These are phyloP conservation scores for Cinnamomum chago DNA, from an alignment of 164 flowering plant species.

Conservation along the genomic window DNA sequence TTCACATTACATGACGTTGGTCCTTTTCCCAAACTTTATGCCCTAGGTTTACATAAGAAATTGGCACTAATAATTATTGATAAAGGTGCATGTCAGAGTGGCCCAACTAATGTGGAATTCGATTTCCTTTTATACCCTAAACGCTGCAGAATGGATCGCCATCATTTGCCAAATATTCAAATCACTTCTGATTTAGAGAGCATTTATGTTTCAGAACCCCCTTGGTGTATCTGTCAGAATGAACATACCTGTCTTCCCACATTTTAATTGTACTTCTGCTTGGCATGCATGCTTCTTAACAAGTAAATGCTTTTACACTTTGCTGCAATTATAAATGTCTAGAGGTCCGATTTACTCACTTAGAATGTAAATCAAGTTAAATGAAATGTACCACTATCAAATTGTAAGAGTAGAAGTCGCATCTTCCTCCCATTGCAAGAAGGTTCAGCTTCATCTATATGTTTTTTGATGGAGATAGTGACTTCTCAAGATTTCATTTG, in stretches of 20 bases:
- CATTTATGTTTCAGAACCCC: no score
- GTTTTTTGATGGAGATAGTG: background rate
- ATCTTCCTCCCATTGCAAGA: background rate
- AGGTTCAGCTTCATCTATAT: background rate
- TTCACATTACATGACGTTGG: background rate
- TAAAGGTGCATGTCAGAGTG: no score
- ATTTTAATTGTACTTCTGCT: background rate
- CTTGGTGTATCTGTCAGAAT: no score
- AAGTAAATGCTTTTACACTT: background rate
- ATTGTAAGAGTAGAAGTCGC: background rate
- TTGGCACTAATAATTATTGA: no score
- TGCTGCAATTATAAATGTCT: background rate
- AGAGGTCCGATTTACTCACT: background rate
- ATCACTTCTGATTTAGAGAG: no score
- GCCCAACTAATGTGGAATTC: no score
- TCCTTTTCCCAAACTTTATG: no score
- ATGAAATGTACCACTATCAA: background rate
- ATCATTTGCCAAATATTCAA: no score
- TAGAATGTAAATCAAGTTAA: background rate
- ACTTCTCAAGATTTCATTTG: background rate
- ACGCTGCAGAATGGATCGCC: no score
- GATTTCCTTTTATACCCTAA: no score
- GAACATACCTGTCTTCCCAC: no score
- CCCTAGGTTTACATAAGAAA: no score
- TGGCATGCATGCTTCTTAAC: background rate